Evolutionary conservation across 225 moss, liverwort and hornwort species (phyloP).

Genomic region (Pseudisothecium myosuroides): DNA sequence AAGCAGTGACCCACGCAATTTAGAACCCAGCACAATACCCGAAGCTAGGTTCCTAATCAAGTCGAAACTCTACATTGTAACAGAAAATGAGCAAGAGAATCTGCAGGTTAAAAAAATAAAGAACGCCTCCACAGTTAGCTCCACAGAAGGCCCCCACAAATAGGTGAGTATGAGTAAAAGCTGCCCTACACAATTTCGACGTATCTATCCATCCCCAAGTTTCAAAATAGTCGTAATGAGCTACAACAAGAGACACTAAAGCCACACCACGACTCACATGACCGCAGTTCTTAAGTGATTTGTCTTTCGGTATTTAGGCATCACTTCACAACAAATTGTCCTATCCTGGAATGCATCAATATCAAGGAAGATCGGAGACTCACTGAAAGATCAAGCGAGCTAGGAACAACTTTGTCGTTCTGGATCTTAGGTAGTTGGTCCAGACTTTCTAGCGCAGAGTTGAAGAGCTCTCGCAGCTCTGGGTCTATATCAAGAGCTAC

Average conservation of each 20-base stretch:
- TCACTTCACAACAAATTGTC: neutral
- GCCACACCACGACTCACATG: neutral
- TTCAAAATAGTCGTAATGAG: neutral
- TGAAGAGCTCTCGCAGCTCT: slow-evolving; percentile 85
- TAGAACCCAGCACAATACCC: neutral
- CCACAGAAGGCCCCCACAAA: neutral
- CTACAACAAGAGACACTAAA: neutral
- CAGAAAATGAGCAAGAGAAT: neutral
- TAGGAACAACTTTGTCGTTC: slow-evolving; percentile 70
- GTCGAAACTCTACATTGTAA: neutral
- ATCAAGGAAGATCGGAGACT: neutral
- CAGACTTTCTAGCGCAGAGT: slow-evolving; percentile 75
- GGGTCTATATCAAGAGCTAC: slow-evolving; percentile 98
- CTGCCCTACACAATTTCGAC: neutral
- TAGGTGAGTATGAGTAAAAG: too few relatives aligned
- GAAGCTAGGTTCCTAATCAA: neutral
- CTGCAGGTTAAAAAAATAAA: neutral
- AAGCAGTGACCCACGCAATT: neutral
- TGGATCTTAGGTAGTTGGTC: slow-evolving; percentile 86
- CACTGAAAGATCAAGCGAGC: slow-evolving; percentile 63
- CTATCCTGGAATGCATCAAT: neutral
- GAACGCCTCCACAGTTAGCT: neutral
- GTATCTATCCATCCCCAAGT: neutral
- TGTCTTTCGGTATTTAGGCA: neutral
- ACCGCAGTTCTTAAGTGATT: neutral